Conservation (phyloP, 1,139 yeast genomes). For the Meyerozyma sp. region DNA sequence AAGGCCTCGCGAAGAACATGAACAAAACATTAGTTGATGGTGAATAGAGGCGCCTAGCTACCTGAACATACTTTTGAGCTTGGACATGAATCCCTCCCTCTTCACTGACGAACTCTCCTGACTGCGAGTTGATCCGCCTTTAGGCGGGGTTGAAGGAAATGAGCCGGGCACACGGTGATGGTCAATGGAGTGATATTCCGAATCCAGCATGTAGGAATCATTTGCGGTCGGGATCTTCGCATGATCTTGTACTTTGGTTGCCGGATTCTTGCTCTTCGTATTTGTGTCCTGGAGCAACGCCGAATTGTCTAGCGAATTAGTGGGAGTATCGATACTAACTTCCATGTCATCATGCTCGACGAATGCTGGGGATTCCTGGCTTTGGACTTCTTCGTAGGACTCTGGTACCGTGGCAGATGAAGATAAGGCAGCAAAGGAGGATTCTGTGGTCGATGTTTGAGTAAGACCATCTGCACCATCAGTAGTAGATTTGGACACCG, state of each 20-base stretch:
- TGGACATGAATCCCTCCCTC: constrained; percentile 26
- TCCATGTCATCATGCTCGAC: constrained; percentile 11
- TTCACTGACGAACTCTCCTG: constrained; percentile 8
- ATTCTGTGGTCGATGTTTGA: constrained; percentile 28
- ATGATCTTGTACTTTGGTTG: background rate
- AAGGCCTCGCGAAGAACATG: constrained; percentile 3
- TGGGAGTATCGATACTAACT: constrained; percentile 19
- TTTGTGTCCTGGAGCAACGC: background rate
- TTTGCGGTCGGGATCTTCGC: constrained; percentile 2
- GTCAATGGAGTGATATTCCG: constrained; percentile 3
- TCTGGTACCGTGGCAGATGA: constrained; percentile 18
- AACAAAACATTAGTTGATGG: constrained; percentile 1
- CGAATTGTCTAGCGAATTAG: constrained; percentile 16
- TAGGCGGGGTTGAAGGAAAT: constrained; percentile 15
- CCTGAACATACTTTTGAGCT: constrained; percentile 31
- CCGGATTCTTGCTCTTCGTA: background rate
- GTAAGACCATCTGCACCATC: constrained; percentile 10
- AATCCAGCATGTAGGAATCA: constrained; percentile 4
- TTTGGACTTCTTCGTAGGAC: constrained; percentile 14
- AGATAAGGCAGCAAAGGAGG: constrained; percentile 42
- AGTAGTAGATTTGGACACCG: constrained; percentile 4
- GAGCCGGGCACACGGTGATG: constrained; percentile 18
- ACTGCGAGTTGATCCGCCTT: constrained; percentile 4
- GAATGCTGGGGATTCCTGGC: constrained; percentile 2
- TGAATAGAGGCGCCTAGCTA: constrained; percentile 5